Base-by-base conservation (phyloP, 2,329 filamentous ascomycete species). In the Colletotrichum simmondsii region DNA sequence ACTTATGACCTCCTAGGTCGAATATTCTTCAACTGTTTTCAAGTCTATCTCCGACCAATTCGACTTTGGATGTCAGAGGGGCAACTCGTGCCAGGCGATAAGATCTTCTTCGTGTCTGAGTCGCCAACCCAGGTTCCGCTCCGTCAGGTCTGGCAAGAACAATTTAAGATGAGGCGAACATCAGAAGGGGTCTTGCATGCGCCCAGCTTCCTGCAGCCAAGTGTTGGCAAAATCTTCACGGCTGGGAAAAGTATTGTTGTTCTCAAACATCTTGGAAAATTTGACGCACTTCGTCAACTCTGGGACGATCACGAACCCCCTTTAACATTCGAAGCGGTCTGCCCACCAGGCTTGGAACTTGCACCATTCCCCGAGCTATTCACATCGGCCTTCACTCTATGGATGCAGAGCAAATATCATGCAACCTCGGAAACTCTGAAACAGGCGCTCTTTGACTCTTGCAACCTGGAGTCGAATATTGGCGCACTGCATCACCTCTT, bases 181-280 rank as follows among this genome's bases (percentile, higher is more conserved):
- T 81, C 87, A 3, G 85, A 90, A 54, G 91, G 92, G 19, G 83
- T 83, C 2, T 81, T 95, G 1, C 91, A 93, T 76, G 92, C 92
- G 0, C 95, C 96, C 0, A 87, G 84, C 3, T 98, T 98, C 75
- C 86, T 98, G 5, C 90, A 92, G 52, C 88, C 92, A 2, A 89
- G 92, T 2, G 91, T 90, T 0, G 84, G 86, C 28, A 93, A 92
- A 74, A 94, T 98, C 49, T 96, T 98, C 77, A 95, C 92, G 1
- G 92, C 94, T 1, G 96, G 96, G 0, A 98, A 98, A 82, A 97
- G 93, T 77, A 92, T 97, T 68, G 90, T 97, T 1, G 93, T 98
- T 57, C 84, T 98, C n/a, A 92, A 92, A 73, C 89, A 92, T 60
- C 85, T 98, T 12, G 90, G 91, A 53, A 86, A 88, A 68, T 86